Evolutionary conservation across 2,329 filamentous ascomycete genomes (phyloP).

Genomic region (Tolypocladium ophioglossoides): DNA sequence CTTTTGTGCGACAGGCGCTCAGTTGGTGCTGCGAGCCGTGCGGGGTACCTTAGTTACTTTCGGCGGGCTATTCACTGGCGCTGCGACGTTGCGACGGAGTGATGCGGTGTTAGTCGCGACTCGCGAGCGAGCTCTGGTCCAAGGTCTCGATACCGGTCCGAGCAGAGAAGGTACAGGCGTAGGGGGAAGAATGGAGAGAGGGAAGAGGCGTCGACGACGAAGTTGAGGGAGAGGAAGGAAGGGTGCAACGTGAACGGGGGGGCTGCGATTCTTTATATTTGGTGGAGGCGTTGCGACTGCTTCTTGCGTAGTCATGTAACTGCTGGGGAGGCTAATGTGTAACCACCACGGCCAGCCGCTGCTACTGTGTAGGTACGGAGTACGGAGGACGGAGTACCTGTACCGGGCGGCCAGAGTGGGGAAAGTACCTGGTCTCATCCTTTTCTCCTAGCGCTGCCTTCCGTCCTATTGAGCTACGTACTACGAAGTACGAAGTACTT

Average conservation of each 20-base stretch:
- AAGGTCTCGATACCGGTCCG: background rate
- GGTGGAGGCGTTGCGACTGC: conserved; percentile 5
- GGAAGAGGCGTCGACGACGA: background rate
- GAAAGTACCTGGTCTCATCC: background rate
- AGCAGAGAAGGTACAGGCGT: background rate
- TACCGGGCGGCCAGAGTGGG: background rate
- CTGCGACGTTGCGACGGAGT: background rate
- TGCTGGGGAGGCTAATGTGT: background rate
- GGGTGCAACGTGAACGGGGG: conserved; percentile 1
- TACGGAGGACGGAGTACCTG: too few relatives aligned
- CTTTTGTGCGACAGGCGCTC: background rate
- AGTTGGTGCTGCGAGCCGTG: conserved; percentile 1
- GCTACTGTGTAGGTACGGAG: background rate
- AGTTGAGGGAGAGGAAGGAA: background rate
- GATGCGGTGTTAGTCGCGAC: background rate
- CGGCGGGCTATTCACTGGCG: background rate
- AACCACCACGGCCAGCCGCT: background rate
- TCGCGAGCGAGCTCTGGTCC: background rate
- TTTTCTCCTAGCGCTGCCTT: too few relatives aligned
- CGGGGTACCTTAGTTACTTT: conserved; percentile 6
- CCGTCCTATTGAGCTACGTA: too few relatives aligned
- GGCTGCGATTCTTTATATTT: conserved; percentile 5
- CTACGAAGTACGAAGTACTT: too few relatives aligned
- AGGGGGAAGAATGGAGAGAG: background rate
- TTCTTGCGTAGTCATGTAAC: background rate